phyloP scores from a whole-genome alignment of 2,329 filamentous ascomycete genomes.

The Cladophialophora exuberans region DNA sequence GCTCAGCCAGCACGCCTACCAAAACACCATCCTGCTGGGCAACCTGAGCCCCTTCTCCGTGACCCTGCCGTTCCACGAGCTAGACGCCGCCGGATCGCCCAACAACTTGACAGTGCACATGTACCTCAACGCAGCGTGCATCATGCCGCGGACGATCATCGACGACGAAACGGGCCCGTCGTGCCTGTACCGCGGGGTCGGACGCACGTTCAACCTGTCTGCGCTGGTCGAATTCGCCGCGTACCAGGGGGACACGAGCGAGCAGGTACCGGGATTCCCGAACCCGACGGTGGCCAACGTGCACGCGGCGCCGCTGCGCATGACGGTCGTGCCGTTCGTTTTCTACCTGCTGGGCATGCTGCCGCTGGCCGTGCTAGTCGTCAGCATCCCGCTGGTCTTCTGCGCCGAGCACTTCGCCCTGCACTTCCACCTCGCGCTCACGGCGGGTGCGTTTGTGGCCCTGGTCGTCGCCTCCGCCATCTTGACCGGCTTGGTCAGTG shows the following conservation, averaged over 20 bases:
- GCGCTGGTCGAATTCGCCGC: neutral
- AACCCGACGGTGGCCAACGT: neutral
- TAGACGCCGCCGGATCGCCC: neutral
- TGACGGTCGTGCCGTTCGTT: neutral
- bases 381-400: neutral
- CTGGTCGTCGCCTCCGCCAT: neutral
- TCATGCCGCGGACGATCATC: neutral
- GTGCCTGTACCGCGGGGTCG: neutral
- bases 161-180: neutral
- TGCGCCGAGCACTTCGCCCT: neutral
- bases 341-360: neutral
- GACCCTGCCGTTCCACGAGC: neutral
- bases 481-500: neutral
- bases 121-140: neutral
- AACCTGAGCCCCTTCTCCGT: too few species aligned
- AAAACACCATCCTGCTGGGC: too few species aligned
- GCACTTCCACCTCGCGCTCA: neutral
- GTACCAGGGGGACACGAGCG: neutral
- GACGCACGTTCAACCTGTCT: neutral
- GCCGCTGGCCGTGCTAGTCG: neutral
- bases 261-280: neutral
- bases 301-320: neutral
- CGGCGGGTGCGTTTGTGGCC: neutral
- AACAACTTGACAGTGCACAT: neutral
- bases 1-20: too few species aligned